Evolutionary conservation across 352 stramenopile genomes (phyloP).

Genomic region (Phytophthora hybrid): DNA sequence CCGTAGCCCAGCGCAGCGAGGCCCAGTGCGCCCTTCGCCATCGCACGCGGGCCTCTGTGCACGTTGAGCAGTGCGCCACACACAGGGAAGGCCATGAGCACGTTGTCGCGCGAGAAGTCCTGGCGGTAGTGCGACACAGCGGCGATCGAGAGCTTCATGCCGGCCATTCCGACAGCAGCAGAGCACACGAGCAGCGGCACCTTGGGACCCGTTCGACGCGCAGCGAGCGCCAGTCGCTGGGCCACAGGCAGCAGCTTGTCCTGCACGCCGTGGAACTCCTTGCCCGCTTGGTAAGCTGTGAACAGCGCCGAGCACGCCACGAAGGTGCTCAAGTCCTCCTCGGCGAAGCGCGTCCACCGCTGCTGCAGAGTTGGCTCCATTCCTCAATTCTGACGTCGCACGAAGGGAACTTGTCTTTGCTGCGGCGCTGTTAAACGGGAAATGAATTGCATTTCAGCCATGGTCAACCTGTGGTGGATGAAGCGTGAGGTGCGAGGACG

Average conservation of each 20-base stretch:
- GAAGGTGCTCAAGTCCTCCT: constrained; percentile 55
- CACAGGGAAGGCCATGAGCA: constrained; percentile 61
- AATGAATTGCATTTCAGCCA: constrained; percentile 13
- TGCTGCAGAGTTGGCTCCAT: constrained; percentile 44
- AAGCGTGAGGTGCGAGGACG: not conserved
- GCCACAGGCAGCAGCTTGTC: constrained; percentile 13
- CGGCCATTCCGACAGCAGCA: constrained; percentile 53
- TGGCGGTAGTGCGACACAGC: constrained; percentile 56
- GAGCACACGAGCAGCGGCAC: constrained; percentile 53
- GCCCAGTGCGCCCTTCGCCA: constrained; percentile 47
- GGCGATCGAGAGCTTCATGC: constrained; percentile 63
- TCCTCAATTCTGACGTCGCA: not conserved
- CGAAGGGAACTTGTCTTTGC: constrained; percentile 6
- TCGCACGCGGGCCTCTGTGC: constrained; percentile 48
- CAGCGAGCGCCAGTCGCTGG: constrained; percentile 41
- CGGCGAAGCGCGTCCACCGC: constrained; percentile 54
- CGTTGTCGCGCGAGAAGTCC: constrained; percentile 65
- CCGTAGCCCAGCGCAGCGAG: constrained; percentile 51
- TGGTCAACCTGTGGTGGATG: not conserved
- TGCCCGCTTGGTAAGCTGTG: constrained; percentile 33
- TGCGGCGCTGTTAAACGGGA: constrained; percentile 25
- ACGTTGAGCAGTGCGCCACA: constrained; percentile 55
- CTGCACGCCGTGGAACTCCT: constrained; percentile 37
- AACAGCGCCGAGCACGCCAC: constrained; percentile 42
- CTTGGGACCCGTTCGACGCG: constrained; percentile 44